Evolutionary conservation across 192 early-diverging fungal species (phyloP), one percentile per base, ranked within the genome.

Genomic region (Phycomyces nitens): DNA sequence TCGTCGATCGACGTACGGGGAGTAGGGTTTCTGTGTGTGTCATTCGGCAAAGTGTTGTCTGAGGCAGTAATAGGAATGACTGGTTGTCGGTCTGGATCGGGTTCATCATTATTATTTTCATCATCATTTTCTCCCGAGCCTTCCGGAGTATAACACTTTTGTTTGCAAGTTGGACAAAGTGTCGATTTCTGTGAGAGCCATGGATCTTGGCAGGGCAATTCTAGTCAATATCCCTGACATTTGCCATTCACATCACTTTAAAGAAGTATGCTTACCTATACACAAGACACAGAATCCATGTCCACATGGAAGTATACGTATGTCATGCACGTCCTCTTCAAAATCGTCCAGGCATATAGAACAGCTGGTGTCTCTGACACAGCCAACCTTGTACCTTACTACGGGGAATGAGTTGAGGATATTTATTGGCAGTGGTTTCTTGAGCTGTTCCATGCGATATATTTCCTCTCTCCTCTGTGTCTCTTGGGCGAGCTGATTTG

Each of bases 271-370:
- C 47, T 69, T 65, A 69, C 67, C 72, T 40, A 75, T 70, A 63
- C 73, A 75, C 16, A 53, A 55, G 5, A 62, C 54, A 64, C 73
- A 75, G 38, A 75, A 75, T 7, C 73, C 73, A 47, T 75, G 73
- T 9, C 61, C 50, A 70, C 73, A 75, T 40, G 73, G 73, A 38
- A 75, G 55, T 1, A 70, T 42, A 15, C 73, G 68, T 20, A 75
- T 56, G 8, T 51, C 49, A 20, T 53, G 59, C 23, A 62, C 65
- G 5, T 64, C 66, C 0, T 20, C 23, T 0, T 62, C 44, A 65
- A 65, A 74, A 29, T 74, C 72, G 8, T 75, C 73, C 22, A 69
- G 27, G 39, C 73, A 75, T 41, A 75, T 75, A 4, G 68, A 62
- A 39, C 73, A 75, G 54, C 57, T 70, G 12, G 54, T 38, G 56